Evolutionary conservation across 2,329 filamentous ascomycete genomes (phyloP).

Genomic region (Penicillium hesseltinei): DNA sequence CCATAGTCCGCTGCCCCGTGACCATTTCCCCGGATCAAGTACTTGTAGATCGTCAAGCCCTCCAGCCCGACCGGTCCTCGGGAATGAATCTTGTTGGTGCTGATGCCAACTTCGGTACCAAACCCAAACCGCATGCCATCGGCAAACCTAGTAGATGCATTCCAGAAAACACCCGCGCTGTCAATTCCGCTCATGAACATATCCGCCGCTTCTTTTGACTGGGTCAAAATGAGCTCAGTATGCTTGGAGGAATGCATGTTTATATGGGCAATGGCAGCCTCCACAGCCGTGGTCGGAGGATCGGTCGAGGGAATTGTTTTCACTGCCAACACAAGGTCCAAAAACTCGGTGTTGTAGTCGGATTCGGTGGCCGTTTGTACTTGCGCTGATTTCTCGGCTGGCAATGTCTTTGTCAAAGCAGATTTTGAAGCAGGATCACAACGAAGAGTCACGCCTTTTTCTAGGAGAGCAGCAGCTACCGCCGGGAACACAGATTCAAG

Average conservation of each 20-base stretch:
- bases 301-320: constrained; percentile 62
- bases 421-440: constrained; percentile 71
- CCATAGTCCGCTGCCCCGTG: constrained; percentile 72
- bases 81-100: constrained; percentile 97
- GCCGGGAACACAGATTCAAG: constrained; percentile 65
- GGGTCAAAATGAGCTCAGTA: constrained; percentile 86
- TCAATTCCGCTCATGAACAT: constrained; percentile 83
- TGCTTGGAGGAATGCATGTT: constrained; percentile 90
- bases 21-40: constrained; percentile 78
- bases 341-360: constrained; percentile 87
- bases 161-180: constrained; percentile 94
- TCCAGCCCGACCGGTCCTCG: constrained; percentile 91
- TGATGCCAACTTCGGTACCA: constrained; percentile 96
- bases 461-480: constrained; percentile 71
- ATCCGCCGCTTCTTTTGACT: constrained; percentile 65
- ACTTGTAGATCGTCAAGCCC: constrained; percentile 96
- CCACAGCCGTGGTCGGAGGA: constrained; percentile 45
- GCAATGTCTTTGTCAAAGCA: constrained; percentile 54
- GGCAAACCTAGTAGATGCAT: constrained; percentile 88
- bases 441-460: constrained; percentile 75
- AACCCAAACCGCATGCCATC: constrained; percentile 98
- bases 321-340: constrained; percentile 79
- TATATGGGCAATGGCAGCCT: constrained; percentile 80
- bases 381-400: constrained; percentile 43
- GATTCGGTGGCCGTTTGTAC: constrained; percentile 64